Conservation (phyloP, 1,284 basidiomycete species). For the Austroboletus novae-zelandiae region DNA sequence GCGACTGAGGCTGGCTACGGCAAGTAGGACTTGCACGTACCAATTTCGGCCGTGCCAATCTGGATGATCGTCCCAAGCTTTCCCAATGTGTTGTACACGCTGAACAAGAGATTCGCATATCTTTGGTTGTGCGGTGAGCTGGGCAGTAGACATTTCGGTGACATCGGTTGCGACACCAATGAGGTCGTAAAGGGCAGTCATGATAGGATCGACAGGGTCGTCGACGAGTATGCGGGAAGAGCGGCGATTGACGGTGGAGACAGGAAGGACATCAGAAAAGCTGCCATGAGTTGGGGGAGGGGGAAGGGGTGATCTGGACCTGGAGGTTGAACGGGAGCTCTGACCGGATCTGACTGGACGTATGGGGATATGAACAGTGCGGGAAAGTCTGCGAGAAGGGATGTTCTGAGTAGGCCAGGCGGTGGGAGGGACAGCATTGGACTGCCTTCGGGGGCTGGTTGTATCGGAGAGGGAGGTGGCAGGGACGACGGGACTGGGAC, state of each 20-base stretch:
- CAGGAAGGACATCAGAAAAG: slow-evolving; percentile 55
- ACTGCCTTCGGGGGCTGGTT: slow-evolving; percentile 61
- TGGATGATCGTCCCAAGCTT: slow-evolving; percentile 94
- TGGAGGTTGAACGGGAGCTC: slow-evolving; percentile 93
- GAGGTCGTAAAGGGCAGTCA: slow-evolving; percentile 88
- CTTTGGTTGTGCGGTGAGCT: slow-evolving; percentile 84
- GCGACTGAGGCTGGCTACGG: slow-evolving; percentile 93
- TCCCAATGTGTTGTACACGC: slow-evolving; percentile 87
- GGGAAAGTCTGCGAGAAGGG: slow-evolving; percentile 71
- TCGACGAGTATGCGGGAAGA: slow-evolving; percentile 73
- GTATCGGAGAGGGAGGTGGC: slow-evolving; percentile 57
- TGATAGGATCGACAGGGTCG: slow-evolving; percentile 85
- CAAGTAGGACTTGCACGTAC: slow-evolving; percentile 96
- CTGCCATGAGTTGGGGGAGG: slow-evolving; percentile 62
- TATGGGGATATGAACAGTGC: slow-evolving; percentile 74
- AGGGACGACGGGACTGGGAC: slow-evolving; percentile 49
- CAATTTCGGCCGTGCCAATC: slow-evolving; percentile 98
- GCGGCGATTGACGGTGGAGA: slow-evolving; percentile 60
- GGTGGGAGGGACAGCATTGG: slow-evolving; percentile 45
- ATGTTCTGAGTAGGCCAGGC: slow-evolving; percentile 57
- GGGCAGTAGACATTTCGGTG: slow-evolving; percentile 83
- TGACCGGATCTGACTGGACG: slow-evolving; percentile 69
- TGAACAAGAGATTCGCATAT: slow-evolving; percentile 86
- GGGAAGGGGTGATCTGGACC: slow-evolving; percentile 92
- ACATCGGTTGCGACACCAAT: slow-evolving; percentile 96